Evolutionary conservation across 2,329 filamentous ascomycete genomes (phyloP), one percentile per base, ranked within the genome.

Genomic region (Berkeleyomyces rouxiae): DNA sequence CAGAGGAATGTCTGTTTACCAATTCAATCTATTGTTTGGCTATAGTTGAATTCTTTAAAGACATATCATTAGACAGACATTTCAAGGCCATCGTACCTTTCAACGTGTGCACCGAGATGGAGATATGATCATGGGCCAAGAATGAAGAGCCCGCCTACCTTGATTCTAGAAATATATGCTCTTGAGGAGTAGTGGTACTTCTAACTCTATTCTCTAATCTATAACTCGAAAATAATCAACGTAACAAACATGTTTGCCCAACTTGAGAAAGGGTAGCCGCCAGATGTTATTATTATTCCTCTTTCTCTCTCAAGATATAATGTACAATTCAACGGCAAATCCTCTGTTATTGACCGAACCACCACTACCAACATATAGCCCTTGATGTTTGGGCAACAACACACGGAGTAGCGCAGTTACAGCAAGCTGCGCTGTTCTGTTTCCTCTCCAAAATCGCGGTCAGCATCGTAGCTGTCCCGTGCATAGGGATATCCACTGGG

Each of bases 381-480:
- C 7, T 39, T 37, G 33, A 23, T 23, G 51, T 13, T 55, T 55
- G 33, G 51, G n/a, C 11, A 36, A 33, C 10, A 39, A 39, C 36
- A 11, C 11, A 55, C 10, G 13, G 31, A 33, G n/a, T 13, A 23
- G 31, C 6, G 10, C 4, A 37, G 39, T 55, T 31, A 55, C 51
- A 55, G 33, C 42, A 62, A 46, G 31, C 61, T 62, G 42, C 51
- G 42, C n/a, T 62, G 51, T 36, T 62, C 61, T 7, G 51, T 62
- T 42, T 62, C 61, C 61, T 58, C 61, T 31, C 40, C 40, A n/a
- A 62, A 23, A 13, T 62, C 61, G 31, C 53, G 40, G 49, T 62
- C 53, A 7, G 61, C 53, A 13, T 62, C 61, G 23, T 58, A 62
- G 36, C 61, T 62, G 13, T 62, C 61, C 53, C 61, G 53, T 16